Percentiles rank a stretch among this genome's conserved stretches.
Conservation (phyloP, 352 stramenopile species). For the Albugo laibachii region DNA sequence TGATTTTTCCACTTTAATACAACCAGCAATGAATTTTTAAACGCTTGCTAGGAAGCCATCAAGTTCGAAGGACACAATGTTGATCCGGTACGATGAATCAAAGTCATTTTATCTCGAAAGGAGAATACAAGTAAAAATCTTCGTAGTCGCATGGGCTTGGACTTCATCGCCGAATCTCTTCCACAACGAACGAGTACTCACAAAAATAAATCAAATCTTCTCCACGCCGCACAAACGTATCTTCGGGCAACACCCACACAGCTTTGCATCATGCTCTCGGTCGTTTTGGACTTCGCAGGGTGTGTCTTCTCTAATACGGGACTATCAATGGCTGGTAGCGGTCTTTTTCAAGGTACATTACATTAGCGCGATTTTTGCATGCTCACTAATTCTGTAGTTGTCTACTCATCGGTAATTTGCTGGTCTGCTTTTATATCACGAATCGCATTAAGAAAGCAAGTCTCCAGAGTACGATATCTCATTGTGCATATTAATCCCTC, state of each 20-base stretch:
- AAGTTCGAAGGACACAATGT: too few relatives aligned
- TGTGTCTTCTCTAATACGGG: slow-evolving; percentile 75
- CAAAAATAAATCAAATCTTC: too few relatives aligned
- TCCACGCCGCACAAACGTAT: too few relatives aligned
- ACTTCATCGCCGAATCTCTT: too few relatives aligned
- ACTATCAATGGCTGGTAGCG: slow-evolving; percentile 60
- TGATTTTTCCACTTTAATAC: too few relatives aligned
- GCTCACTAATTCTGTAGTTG: slow-evolving; percentile 9
- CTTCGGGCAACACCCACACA: slow-evolving; percentile 27
- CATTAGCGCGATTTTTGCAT: background rate
- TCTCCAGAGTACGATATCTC: slow-evolving; percentile 14
- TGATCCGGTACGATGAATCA: too few relatives aligned
- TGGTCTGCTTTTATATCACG: slow-evolving; percentile 69
- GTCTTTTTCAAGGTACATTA: slow-evolving; percentile 33
- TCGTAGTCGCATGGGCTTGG: too few relatives aligned
- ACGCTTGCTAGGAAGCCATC: too few relatives aligned
- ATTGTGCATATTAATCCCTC: background rate
- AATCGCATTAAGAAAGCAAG: slow-evolving; percentile 50
- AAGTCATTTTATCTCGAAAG: too few relatives aligned
- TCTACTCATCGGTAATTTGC: slow-evolving; percentile 76
- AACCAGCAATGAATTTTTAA: too few relatives aligned
- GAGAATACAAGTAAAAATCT: too few relatives aligned
- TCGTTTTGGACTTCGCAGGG: slow-evolving; percentile 62
- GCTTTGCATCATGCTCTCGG: slow-evolving; percentile 38
- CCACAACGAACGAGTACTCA: too few relatives aligned